Conservation (phyloP, 805 yeast species). For the Candida andamanensis region DNA sequence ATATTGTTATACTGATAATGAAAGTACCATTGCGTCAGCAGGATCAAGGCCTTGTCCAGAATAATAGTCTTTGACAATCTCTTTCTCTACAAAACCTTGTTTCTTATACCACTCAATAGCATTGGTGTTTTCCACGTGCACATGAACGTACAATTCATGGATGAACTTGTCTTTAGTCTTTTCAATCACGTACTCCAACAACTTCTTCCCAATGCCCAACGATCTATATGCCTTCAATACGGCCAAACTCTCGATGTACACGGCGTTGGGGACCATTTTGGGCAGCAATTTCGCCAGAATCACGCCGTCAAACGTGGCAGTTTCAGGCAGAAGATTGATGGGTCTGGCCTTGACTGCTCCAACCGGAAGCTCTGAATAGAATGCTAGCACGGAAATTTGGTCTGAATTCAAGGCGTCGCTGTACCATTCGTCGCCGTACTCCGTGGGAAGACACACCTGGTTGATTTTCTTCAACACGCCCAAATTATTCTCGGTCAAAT, state of each 20-base stretch:
- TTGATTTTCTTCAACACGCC: slow-evolving; percentile 57
- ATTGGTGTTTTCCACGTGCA: slow-evolving; percentile 38
- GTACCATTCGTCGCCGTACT: slow-evolving; percentile 51
- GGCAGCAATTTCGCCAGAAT: slow-evolving; percentile 20
- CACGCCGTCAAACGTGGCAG: slow-evolving; percentile 19
- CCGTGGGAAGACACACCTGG: slow-evolving; percentile 44
- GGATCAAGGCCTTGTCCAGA: slow-evolving; percentile 38
- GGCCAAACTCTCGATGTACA: slow-evolving; percentile 63
- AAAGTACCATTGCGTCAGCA: no score
- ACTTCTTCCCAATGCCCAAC: slow-evolving; percentile 55
- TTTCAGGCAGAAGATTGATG: slow-evolving; percentile 34
- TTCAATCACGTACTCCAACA: slow-evolving; percentile 53
- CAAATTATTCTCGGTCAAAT: slow-evolving; percentile 54
- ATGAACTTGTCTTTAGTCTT: slow-evolving; percentile 51
- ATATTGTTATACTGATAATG: no score
- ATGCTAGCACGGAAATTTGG: slow-evolving; percentile 56
- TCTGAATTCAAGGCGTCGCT: slow-evolving; percentile 40
- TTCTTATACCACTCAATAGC: slow-evolving; percentile 48
- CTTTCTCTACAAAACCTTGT: slow-evolving; percentile 42
- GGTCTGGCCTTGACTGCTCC: slow-evolving; percentile 64
- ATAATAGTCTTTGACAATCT: slow-evolving; percentile 43
- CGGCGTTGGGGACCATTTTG: slow-evolving; percentile 41
- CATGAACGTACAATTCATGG: slow-evolving; percentile 51
- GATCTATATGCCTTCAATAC: slow-evolving; percentile 62
- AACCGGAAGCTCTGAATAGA: slow-evolving; percentile 72